A percentile compares a stretch with the other conserved stretches of the same genome.
Evolutionary conservation across 768 basidiomycete genomes (phyloP).

Genomic region (Dioszegia aurantiaca): DNA sequence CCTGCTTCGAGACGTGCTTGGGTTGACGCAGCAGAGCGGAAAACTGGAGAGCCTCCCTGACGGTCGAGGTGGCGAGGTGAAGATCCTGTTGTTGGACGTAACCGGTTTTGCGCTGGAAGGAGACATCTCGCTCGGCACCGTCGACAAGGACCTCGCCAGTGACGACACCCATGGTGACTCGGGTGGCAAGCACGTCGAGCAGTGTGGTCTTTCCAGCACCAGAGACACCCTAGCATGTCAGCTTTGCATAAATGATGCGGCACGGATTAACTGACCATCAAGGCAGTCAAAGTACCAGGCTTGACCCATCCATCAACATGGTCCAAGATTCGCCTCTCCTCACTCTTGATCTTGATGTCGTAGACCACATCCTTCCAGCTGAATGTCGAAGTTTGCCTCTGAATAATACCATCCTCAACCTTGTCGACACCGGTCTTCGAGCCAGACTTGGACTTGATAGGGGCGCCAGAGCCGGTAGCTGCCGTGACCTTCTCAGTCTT

Average conservation of each 20-base stretch:
- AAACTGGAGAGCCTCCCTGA: slow-evolving; percentile 55
- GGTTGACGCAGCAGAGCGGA: slow-evolving; percentile 55
- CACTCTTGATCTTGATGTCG: slow-evolving; percentile 52
- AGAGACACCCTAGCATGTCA: slow-evolving; percentile 54
- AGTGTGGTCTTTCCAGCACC: slow-evolving; percentile 55
- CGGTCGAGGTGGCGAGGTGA: slow-evolving; percentile 53
- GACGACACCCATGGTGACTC: slow-evolving; percentile 55
- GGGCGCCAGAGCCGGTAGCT: background rate
- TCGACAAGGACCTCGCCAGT: slow-evolving; percentile 56
- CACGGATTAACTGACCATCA: slow-evolving; percentile 51
- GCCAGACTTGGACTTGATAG: background rate
- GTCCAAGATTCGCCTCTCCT: slow-evolving; percentile 56
- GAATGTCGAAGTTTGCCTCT: slow-evolving; percentile 51
- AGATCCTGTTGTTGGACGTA: slow-evolving; percentile 55
- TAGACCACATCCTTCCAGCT: slow-evolving; percentile 52
- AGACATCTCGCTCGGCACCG: slow-evolving; percentile 52
- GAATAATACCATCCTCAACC: slow-evolving; percentile 35
- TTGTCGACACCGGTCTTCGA: slow-evolving; percentile 2
- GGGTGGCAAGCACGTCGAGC: slow-evolving; percentile 49
- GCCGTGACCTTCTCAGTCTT: slow-evolving; percentile 9
- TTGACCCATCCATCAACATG: slow-evolving; percentile 52
- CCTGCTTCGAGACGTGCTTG: slow-evolving; percentile 44
- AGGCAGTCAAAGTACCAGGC: slow-evolving; percentile 55
- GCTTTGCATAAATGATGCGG: background rate
- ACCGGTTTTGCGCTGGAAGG: slow-evolving; percentile 56